These are phyloP conservation scores for Nicotiana noctiflora DNA, from an alignment of 257 asterid genomes.

Conservation along the genomic window DNA sequence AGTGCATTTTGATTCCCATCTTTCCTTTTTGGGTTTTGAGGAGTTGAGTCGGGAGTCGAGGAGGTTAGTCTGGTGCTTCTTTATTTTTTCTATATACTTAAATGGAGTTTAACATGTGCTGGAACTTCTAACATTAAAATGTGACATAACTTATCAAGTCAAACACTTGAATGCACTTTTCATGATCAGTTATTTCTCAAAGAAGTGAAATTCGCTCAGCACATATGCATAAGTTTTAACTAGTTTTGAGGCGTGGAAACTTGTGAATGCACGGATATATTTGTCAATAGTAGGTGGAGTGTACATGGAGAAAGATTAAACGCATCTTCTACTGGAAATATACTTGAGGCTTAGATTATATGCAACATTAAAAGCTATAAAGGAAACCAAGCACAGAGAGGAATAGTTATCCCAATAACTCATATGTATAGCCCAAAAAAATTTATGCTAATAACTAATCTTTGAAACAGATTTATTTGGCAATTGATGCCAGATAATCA, in stretches of 20 bases:
- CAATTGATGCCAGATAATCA: background rate
- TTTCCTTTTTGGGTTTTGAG: background rate
- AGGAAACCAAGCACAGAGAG: background rate
- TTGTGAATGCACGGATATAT: background rate
- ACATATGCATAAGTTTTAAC: background rate
- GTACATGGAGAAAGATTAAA: background rate
- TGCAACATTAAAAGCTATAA: background rate
- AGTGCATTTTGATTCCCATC: background rate
- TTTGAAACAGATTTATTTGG: background rate
- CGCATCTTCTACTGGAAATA: background rate
- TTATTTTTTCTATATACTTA: background rate
- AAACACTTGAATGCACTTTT: background rate
- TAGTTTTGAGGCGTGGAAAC: conserved; percentile 7
- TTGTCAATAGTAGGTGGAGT: background rate
- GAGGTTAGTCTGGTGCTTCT: background rate
- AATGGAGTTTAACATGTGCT: background rate
- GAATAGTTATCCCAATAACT: background rate
- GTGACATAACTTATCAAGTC: background rate
- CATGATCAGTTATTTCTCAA: background rate
- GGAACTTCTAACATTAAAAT: background rate
- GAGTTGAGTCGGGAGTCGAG: background rate
- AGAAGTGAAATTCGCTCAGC: background rate
- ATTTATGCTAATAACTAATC: background rate
- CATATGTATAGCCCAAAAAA: background rate
- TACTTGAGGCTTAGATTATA: background rate